Evolutionary conservation across 352 stramenopile genomes (phyloP).

Genomic region (Globisporangium cylindrosporum): DNA sequence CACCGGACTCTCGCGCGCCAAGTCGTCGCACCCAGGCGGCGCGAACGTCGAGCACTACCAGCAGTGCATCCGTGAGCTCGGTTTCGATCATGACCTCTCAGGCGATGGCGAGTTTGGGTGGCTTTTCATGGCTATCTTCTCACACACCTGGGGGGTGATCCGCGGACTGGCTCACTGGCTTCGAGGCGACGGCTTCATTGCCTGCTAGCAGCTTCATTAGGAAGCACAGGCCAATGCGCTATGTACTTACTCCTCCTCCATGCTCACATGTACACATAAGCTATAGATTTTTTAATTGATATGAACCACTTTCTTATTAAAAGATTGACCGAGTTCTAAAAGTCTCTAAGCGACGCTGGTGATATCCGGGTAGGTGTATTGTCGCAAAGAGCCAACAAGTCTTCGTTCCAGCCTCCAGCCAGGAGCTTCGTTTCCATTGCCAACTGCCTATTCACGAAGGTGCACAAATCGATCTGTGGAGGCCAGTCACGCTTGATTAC

Average conservation of each 20-base stretch:
- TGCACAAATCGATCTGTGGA: too few relatives aligned
- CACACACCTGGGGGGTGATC: conserved; percentile 29
- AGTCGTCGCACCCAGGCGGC: conserved; percentile 36
- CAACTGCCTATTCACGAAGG: too few relatives aligned
- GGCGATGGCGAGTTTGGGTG: conserved; percentile 43
- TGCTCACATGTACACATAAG: too few relatives aligned
- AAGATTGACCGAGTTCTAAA: too few relatives aligned
- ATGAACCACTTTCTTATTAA: too few relatives aligned
- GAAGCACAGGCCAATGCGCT: not conserved
- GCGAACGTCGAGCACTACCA: conserved; percentile 64
- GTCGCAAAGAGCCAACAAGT: too few relatives aligned
- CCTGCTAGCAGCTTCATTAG: conserved; percentile 24
- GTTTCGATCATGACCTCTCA: conserved; percentile 42
- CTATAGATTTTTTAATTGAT: too few relatives aligned
- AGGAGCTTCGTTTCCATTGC: too few relatives aligned
- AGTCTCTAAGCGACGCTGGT: too few relatives aligned
- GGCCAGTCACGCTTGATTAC: too few relatives aligned
- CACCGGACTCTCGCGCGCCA: conserved; percentile 30
- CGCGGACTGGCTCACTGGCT: conserved; percentile 26
- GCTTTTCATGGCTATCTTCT: conserved; percentile 40
- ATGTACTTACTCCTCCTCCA: not conserved
- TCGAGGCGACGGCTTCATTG: conserved; percentile 27
- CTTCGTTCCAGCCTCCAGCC: too few relatives aligned
- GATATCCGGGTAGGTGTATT: too few relatives aligned
- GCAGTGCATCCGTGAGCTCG: conserved; percentile 48